Base-by-base conservation (phyloP, 2,329 filamentous ascomycete species). In the Aspergillus awamori region DNA sequence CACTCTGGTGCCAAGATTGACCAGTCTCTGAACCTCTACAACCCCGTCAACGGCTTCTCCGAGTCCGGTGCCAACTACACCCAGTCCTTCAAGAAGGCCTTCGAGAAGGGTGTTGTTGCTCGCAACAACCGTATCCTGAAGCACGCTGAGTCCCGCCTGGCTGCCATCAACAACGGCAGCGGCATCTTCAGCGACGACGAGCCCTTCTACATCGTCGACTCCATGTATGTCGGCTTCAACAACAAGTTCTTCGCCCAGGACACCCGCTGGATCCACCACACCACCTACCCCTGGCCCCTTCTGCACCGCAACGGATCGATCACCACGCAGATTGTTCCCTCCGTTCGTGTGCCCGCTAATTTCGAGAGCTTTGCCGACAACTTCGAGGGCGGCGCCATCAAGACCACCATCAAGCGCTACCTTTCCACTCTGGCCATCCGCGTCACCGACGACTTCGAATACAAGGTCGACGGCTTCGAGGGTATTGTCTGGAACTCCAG, bases 141-240 rank as follows among this genome's bases (percentile, higher is more conserved):
- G 8, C 30, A 38, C 26, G 52, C 52, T 2, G 39, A 22, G 5
- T 13, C 36, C 15, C 52, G 52, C 36, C 36, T 39, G 13, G 33
- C 36, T 8, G 33, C 39, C 20, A 53, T 53, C 39, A 39, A 38
- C 20, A 39, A 38, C 13, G 52, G 52, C 30, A 53, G n/a, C 13
- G 52, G 52, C 8, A 39, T 39, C 36, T 53, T 39, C 36, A 53
- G 52, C 8, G 52, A 53, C n/a, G 52, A 53, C 15, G 52, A 53
- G 17, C 33, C 33, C 8, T 41, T 53, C 20, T 38, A 39, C 13
- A 53, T 53, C 22, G 33, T 26, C 36, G 52, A 53, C 22, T 38
- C 52, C 17, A 53, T 39, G 22, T 53, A 53, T 36, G 33, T 53
- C 7, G 52, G 52, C 22, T 53, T 53, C 52, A 53, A 53, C 52